Base-by-base conservation (phyloP, 2,329 filamentous ascomycete species). In the Xenosphaeropsis pyriputrescens region DNA sequence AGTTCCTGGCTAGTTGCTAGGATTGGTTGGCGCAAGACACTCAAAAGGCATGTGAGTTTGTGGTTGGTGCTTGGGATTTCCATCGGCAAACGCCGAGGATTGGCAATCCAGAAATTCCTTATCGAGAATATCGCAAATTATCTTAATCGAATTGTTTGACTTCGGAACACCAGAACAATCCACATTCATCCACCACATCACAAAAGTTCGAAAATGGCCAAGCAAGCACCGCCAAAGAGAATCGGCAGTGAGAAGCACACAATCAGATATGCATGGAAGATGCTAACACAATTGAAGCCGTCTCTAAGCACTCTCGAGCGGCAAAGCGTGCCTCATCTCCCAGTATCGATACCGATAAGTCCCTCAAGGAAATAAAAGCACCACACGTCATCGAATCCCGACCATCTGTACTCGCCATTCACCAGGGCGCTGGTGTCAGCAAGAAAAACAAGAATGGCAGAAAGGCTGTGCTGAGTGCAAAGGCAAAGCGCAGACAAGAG, bases 281-380 rank as follows among this genome's bases (percentile, higher is more conserved):
- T 42, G 5, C 37, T 41, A 41, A 41, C 18, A 18, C 7, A 19
- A 16, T 40, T 37, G 38, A 53, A 51, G 38, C 63, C 39, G 64
- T 66, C 30, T 83, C 80, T 4, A 58, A 75, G 41, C 80, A 79
- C 62, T 88, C 83, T 38, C 79, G 83, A 46, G 80, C 79, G 41
- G 79, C 80, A 31, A 73, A 81, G 52, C 75, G 83, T 45, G 81
- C 76, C 34, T 73, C 74, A 13, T 81, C 79, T 4, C 78, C 80
- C 18, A 67, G 75, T 50, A 76, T 84, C 57, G 62, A 82, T 58
- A 71, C 72, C 32, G 78, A 84, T 65, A 82, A 82, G 59, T 80
- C 77, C 6, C 64, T 83, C 16, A 80, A 79, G 53, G 61, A 72
- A 29, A 58, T 70, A 41, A 61, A 67, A 42, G 63, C 67, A 9